Base-by-base conservation (phyloP, 1,284 basidiomycete species). In the Ceratobasidium sp. region DNA sequence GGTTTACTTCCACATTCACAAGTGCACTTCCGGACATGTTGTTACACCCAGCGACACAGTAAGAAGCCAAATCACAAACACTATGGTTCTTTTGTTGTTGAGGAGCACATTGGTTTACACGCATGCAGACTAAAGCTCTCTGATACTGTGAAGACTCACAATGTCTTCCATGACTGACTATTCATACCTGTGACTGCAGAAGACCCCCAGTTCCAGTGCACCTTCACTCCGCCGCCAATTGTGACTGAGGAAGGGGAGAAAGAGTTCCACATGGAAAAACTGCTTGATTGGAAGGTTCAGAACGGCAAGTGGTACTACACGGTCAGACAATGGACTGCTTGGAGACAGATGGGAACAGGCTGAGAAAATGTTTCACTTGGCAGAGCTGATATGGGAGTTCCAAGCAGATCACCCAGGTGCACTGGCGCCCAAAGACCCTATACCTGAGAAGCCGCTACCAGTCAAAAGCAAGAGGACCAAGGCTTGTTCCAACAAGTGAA, bases 41-140 rank as follows among this genome's bases (percentile, higher is more conserved):
- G 33, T 33, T 1, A 33, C 33, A 33, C 81, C 0, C 66, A 56
- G 6, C 73, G 80, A 0, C 81, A 81, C 3, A 69, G 79, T 15
- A 80, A 81, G 77, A 82, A 83, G 66, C 79, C 82, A 20, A 80
- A 81, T 50, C 42, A 71, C 33, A 71, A 70, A 10, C 67, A 33
- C 12, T 46, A 79, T 3, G 83, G 83, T 10, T 82, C 82, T 2
- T 83, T 77, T 78, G 59, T 13, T 2, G 71, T 83, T n/a, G 38
- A 46, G 9, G 33, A 78, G 28, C 13, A 40, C 9, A 61, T 78
- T 0, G 12, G 28, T 23, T 28, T 23, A 10, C 78, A 74, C 40
- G 62, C 62, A 1, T 66, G 74, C 26, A 13, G 46, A 17, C n/a
- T 75, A n/a, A 38, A 74, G 15, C 61, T 73, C 1, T 61, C 61